phyloP scores from a whole-genome alignment of 1,139 yeast genomes.

The Kodamaea fungicola region DNA sequence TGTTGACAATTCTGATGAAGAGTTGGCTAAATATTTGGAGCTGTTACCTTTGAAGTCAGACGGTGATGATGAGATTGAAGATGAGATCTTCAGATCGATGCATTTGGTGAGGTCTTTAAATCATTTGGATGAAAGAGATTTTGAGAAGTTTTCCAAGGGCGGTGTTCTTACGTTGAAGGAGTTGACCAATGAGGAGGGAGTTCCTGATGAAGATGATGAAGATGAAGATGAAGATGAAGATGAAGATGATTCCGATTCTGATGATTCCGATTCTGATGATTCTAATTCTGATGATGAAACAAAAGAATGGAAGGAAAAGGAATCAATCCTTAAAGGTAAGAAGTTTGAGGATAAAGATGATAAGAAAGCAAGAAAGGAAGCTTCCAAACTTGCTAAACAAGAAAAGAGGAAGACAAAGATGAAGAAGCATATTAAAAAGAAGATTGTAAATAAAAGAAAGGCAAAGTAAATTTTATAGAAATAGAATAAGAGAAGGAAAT shows the following conservation, averaged over 20 bases:
- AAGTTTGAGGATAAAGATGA: constrained; percentile 80
- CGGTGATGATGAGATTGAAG: constrained; percentile 57
- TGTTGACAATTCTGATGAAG: constrained; percentile 39
- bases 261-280: constrained; percentile 30
- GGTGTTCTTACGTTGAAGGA: constrained; percentile 74
- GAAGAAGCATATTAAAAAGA: constrained; percentile 89
- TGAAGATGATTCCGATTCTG: constrained; percentile 21
- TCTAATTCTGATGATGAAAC: constrained; percentile 15
- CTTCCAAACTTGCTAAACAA: constrained; percentile 76
- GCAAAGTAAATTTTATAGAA: constrained; percentile 13
- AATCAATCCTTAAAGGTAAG: constrained; percentile 56
- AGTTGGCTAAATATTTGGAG: constrained; percentile 35
- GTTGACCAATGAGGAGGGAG: constrained; percentile 36
- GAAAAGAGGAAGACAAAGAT: constrained; percentile 88
- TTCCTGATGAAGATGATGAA: constrained; percentile 17
- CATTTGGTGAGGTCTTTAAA: constrained; percentile 78
- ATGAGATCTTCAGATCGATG: constrained; percentile 82
- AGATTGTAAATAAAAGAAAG: constrained; percentile 56
- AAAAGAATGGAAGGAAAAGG: constrained; percentile 44
- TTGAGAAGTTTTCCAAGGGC: constrained; percentile 75
- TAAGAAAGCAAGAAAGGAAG: constrained; percentile 80
- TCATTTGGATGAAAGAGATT: constrained; percentile 82
- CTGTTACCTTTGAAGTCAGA: constrained; percentile 52
- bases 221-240: constrained; percentile 19
- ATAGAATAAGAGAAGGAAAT: too few species aligned